Base-by-base conservation (phyloP, 2,329 filamentous ascomycete species). In the Penicillium brevicompactum region DNA sequence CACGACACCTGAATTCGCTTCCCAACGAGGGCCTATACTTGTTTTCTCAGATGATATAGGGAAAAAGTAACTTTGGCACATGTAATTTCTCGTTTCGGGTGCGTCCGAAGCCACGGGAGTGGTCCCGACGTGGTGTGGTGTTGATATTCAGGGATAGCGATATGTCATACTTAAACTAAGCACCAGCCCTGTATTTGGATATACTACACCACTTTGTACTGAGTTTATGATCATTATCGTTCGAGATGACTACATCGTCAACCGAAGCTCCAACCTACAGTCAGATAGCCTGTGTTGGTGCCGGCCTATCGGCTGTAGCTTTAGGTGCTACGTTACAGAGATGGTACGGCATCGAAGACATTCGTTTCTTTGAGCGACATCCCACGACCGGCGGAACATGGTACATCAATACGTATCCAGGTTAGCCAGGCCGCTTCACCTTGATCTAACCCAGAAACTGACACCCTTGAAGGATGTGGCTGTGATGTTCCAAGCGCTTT, bases 361-460 rank as follows among this genome's bases (percentile, higher is more conserved):
- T 87, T 58, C 73, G 73, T 10, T 78, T 88, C 65, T 87, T 87
- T 56, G 86, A 88, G 38, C 74, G 81, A 22, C 74, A 84, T 57
- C 64, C 74, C 7, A 76, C 76, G 2, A 73, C 84, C 18, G 85
- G 85, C 18, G 86, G 85, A 10, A 87, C 85, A 2, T 88, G 86
- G 86, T 78, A 78, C 65, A 78, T 80, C 49, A 88, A 87, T 66
- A 73, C 77, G 24, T 88, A 88, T 68, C 85, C 82, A 32, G 81
- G 67, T 67, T 3, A 27, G 46, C 30, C 30, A 31, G 30, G 30
- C 30, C 30, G 30, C 30, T 31, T 31, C 30, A 31, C 30, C 30
- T 45, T 27, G 4, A 37, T 11, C 30, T 31, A 31, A 31, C 30
- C 30, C 30, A 31, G 24, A 40, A 31, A 43, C 49, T 56, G 30